phyloP scores from a whole-genome alignment of 1,284 basidiomycete genomes.

The Sanghuangporus sanghuang region DNA sequence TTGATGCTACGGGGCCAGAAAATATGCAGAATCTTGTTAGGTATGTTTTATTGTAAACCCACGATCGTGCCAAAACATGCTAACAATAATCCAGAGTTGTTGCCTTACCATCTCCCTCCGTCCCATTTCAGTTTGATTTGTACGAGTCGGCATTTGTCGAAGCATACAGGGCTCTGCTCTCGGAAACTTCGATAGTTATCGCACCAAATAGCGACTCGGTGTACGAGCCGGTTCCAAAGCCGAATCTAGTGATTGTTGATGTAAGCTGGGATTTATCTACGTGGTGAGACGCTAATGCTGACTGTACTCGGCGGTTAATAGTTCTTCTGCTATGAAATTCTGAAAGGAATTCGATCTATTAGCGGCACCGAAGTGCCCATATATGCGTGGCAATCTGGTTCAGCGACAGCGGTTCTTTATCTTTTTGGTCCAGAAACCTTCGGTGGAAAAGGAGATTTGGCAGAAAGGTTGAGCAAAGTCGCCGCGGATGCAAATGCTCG shows the following conservation, averaged over 20 bases:
- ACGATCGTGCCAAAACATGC: background rate
- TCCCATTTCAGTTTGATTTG: background rate
- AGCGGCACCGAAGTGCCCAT: conserved; percentile 9
- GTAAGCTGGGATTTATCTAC: background rate
- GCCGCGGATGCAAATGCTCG: background rate
- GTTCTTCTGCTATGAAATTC: conserved; percentile 6
- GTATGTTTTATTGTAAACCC: background rate
- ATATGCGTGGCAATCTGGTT: conserved; percentile 10
- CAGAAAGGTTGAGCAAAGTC: conserved; percentile 6
- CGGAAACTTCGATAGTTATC: background rate
- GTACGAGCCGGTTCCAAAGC: background rate
- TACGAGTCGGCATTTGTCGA: background rate
- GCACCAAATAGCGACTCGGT: background rate
- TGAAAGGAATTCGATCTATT: background rate
- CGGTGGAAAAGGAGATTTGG: conserved; percentile 11
- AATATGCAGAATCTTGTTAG: background rate
- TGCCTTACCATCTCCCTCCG: background rate
- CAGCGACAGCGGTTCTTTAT: background rate
- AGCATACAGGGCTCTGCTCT: background rate
- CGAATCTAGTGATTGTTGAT: conserved; percentile 12
- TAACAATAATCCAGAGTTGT: background rate
- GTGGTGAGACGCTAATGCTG: background rate
- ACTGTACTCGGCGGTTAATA: background rate
- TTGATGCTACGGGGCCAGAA: background rate
- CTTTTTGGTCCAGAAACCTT: conserved; percentile 7